Base-by-base conservation (phyloP, 257 asterid species). In the Gynochthodes officinalis region DNA sequence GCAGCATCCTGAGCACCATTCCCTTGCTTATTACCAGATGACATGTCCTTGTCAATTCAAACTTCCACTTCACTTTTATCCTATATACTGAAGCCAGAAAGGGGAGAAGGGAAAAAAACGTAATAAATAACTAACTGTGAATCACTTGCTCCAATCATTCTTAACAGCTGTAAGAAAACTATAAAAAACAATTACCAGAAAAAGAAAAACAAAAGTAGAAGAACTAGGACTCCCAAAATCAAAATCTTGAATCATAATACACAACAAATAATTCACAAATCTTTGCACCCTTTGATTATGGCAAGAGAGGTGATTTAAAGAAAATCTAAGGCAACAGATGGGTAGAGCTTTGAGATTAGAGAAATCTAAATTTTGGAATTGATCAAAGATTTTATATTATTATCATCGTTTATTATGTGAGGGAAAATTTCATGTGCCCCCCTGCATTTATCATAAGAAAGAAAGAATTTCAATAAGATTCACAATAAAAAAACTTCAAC, bases 1-100 rank as follows among this genome's bases (percentile, higher is more conserved):
- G 99, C 90, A 1, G 93, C 91, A 84, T 87, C 92, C 73, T 81
- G 85, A 72, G 76, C 87, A 27, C 88, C 96, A 46, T 85, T 86
- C 40, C 82, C 96, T 14, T 91, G 96, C 73, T 88, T 88, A 73
- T 84, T 87, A 73, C 81, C 83, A 30, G 96, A 81, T 90, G 96
- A 79, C 96, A 92, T 92, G 23, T 58, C 77, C 57, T 14, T n/a
- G 0, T 21, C 7, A 21, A 1, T 21, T 67, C 59, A 32, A 30
- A 19, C 27, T 49, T n/a, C 16, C 33, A 37, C 32, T 67, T 50
- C 46, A 61, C 46, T 8, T 16, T 3, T 14, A 35, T 58, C 39
- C 40, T 58, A 63, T 4, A 19, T 23, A 15, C 21, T n/a, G 4
- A 10, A 62, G 14, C 66, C 8, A 8, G 30, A 13, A 7, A 44